phyloP scores from a whole-genome alignment of 306 rosid genomes.

The Trichosanthes cucumerina region DNA sequence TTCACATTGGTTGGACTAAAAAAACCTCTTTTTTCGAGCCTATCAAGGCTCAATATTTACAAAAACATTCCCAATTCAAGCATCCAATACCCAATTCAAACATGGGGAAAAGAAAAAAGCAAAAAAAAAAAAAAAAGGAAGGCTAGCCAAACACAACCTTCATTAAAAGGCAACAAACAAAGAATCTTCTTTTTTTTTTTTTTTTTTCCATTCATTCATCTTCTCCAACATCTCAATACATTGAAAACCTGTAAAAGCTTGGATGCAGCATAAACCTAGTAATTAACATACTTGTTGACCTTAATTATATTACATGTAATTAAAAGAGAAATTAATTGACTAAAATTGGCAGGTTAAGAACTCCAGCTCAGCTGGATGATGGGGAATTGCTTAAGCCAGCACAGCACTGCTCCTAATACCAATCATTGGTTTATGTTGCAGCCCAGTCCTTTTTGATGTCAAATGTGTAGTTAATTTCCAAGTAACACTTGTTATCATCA shows the following conservation, averaged over 20 bases:
- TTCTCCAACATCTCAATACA: neutral
- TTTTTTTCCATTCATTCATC: neutral
- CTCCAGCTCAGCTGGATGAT: constrained; percentile 9
- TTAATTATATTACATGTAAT: constrained; percentile 4
- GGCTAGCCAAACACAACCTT: neutral
- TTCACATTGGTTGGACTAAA: too few species aligned
- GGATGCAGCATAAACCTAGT: neutral
- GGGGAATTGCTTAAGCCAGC: constrained; percentile 3
- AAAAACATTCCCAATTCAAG: too few species aligned
- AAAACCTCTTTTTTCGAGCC: too few species aligned
- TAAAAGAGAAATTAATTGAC: constrained; percentile 1
- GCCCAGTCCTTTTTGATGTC: constrained; percentile 44
- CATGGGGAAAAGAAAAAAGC: neutral
- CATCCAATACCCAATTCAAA: neutral
- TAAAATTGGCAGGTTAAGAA: constrained; percentile 13
- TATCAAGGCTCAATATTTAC: too few species aligned
- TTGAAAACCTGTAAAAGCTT: neutral
- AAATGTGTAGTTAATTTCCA: constrained; percentile 41
- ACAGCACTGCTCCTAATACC: neutral
- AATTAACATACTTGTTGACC: constrained; percentile 14
- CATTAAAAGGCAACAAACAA: neutral
- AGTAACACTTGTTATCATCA: constrained; percentile 46
- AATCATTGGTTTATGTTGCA: constrained; percentile 8
- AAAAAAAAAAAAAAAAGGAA: too few species aligned
- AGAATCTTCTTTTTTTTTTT: neutral